These are phyloP conservation scores for Malania oleifera DNA, from an alignment of 164 flowering plant genomes.

Conservation along the genomic window DNA sequence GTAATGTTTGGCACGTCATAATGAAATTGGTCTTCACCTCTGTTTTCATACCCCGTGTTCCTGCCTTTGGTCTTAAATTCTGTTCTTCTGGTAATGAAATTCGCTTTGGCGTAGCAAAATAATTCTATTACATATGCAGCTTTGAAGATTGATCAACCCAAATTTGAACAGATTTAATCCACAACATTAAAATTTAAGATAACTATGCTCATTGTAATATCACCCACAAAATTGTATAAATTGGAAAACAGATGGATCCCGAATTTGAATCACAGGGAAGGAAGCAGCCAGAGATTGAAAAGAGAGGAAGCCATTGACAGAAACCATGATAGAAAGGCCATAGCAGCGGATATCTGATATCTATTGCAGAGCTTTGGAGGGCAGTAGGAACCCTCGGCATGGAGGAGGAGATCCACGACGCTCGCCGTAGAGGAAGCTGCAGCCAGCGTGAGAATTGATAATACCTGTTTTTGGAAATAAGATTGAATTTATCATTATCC, in stretches of 20 bases:
- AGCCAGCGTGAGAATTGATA: slow-evolving; percentile 58
- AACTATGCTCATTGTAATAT: background rate
- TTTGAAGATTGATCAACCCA: too few species aligned
- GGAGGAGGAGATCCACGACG: slow-evolving; percentile 45
- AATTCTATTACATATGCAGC: too few species aligned
- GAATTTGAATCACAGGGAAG: slow-evolving; percentile 31
- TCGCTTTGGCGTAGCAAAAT: too few species aligned
- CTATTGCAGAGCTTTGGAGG: slow-evolving; percentile 48
- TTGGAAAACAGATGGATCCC: background rate
- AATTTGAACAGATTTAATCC: too few species aligned
- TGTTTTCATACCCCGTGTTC: too few species aligned
- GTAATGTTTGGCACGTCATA: too few species aligned
- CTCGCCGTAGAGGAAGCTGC: slow-evolving; percentile 67
- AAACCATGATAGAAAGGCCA: slow-evolving; percentile 80
- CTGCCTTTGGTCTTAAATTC: too few species aligned
- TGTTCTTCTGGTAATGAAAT: too few species aligned
- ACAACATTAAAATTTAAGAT: background rate
- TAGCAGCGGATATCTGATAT: slow-evolving; percentile 64
- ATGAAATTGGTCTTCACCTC: too few species aligned
- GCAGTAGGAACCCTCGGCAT: slow-evolving; percentile 30
- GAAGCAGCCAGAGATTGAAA: slow-evolving; percentile 67
- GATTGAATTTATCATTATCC: background rate
- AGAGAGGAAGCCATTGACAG: slow-evolving; percentile 49
- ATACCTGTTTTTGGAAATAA: slow-evolving; percentile 29
- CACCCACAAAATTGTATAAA: too few species aligned